A percentile compares a stretch with the other conserved stretches of the same genome.
phyloP scores from a whole-genome alignment of 1,284 basidiomycete genomes.

The Malassezia dermatis region DNA sequence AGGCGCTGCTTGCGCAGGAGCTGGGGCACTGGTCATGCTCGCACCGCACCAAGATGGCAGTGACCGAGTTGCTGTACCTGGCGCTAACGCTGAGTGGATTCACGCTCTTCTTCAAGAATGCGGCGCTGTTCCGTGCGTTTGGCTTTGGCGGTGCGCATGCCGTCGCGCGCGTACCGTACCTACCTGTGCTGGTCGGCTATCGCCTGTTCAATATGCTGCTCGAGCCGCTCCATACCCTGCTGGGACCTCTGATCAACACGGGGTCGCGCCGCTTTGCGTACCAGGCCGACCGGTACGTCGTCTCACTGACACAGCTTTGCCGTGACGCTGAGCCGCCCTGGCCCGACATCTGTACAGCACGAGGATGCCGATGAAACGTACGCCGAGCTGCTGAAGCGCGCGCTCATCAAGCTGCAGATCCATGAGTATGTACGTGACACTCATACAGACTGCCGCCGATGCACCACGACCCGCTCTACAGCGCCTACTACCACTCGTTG shows the following conservation, averaged over 20 bases:
- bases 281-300: constrained; percentile 24
- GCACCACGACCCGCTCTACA: constrained; percentile 43
- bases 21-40: not conserved
- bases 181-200: constrained; percentile 40
- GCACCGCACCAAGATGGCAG: not conserved
- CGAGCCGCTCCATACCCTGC: constrained; percentile 32
- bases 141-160: constrained; percentile 55
- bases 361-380: constrained; percentile 26
- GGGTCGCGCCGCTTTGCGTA: constrained; percentile 38
- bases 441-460: constrained; percentile 28
- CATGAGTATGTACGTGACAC: constrained; percentile 27
- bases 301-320: constrained; percentile 21
- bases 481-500: constrained; percentile 33
- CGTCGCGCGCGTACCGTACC: constrained; percentile 22
- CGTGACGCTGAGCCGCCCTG: constrained; percentile 24
- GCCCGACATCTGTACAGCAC: constrained; percentile 19
- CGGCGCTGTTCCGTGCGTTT: constrained; percentile 67
- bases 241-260: constrained; percentile 36
- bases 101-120: constrained; percentile 77
- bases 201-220: constrained; percentile 42
- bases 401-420: constrained; percentile 43
- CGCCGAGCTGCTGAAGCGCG: constrained; percentile 29
- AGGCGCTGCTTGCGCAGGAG: not conserved
- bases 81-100: constrained; percentile 76
- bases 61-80: constrained; percentile 62